A percentile compares a stretch with the other conserved stretches of the same genome.
Evolutionary conservation across 129 eudicot species (phyloP).

Genomic region (Tagetes patula): DNA sequence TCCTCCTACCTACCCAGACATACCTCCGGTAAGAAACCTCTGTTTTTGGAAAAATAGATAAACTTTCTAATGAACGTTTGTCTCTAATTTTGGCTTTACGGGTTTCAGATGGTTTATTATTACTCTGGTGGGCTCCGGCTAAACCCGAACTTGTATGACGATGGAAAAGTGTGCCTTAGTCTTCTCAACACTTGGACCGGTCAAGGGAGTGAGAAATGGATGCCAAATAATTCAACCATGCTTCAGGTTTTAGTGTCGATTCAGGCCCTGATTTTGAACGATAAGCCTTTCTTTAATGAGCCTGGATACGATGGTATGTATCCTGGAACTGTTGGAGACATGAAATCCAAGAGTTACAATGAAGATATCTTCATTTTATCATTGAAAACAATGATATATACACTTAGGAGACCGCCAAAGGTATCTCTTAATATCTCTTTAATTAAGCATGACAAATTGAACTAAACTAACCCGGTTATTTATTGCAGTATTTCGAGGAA

Average conservation of each 20-base stretch:
- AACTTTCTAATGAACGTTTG: not conserved
- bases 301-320: slow-evolving; percentile 51
- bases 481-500: slow-evolving; percentile 74
- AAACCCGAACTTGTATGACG: slow-evolving; percentile 62
- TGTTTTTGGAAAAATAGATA: not conserved
- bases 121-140: slow-evolving; percentile 67
- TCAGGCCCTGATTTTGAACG: slow-evolving; percentile 62
- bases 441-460: not conserved
- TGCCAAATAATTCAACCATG: slow-evolving; percentile 62
- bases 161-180: slow-evolving; percentile 68
- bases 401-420: slow-evolving; percentile 66
- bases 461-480: not conserved
- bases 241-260: slow-evolving; percentile 67
- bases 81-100: slow-evolving; percentile 25
- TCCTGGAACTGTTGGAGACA: slow-evolving; percentile 39
- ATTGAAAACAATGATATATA: slow-evolving; percentile 63
- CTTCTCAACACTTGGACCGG: slow-evolving; percentile 68
- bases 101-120: slow-evolving; percentile 59
- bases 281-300: slow-evolving; percentile 58
- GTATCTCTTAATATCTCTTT: slow-evolving; percentile 21
- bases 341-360: slow-evolving; percentile 43
- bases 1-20: slow-evolving; percentile 56
- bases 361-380: slow-evolving; percentile 49
- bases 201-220: slow-evolving; percentile 53
- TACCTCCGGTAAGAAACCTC: slow-evolving; percentile 52